Evolutionary conservation across 1,139 yeast genomes (phyloP).

Genomic region (Taphrina confusa): DNA sequence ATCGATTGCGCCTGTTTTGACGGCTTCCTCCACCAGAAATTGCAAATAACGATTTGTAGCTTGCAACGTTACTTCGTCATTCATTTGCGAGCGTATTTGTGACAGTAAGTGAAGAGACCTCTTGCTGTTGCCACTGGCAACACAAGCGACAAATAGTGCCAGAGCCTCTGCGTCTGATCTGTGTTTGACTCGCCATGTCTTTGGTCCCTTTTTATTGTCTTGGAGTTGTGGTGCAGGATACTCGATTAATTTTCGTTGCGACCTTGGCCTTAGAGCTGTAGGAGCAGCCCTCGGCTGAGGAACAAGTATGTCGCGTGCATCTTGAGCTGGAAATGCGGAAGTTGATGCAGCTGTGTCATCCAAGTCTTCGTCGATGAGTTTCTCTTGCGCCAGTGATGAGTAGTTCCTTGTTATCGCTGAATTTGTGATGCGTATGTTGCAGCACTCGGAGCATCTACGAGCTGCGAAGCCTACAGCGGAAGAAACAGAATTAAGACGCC

Average conservation of each 20-base stretch:
- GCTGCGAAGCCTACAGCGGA: neutral
- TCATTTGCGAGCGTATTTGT: constrained; percentile 44
- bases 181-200: constrained; percentile 4
- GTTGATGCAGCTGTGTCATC: neutral
- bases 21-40: constrained; percentile 49
- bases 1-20: constrained; percentile 44
- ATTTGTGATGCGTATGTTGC: too few species aligned
- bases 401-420: neutral
- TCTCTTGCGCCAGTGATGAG: constrained; percentile 1
- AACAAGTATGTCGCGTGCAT: neutral
- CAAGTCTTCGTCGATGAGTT: neutral
- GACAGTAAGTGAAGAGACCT: constrained; percentile 55
- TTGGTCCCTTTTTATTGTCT: neutral
- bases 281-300: neutral
- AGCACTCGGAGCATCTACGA: neutral
- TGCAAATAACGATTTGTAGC: constrained; percentile 57
- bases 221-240: constrained; percentile 10
- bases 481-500: neutral
- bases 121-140: constrained; percentile 64
- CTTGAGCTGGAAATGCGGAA: constrained; percentile 8
- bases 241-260: neutral
- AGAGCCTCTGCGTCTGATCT: constrained; percentile 21
- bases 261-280: neutral
- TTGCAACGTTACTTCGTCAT: constrained; percentile 47
- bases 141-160: constrained; percentile 68